These are phyloP conservation scores for Trichoderma sp. DNA, from an alignment of 2,329 filamentous ascomycete species.

Conservation along the genomic window DNA sequence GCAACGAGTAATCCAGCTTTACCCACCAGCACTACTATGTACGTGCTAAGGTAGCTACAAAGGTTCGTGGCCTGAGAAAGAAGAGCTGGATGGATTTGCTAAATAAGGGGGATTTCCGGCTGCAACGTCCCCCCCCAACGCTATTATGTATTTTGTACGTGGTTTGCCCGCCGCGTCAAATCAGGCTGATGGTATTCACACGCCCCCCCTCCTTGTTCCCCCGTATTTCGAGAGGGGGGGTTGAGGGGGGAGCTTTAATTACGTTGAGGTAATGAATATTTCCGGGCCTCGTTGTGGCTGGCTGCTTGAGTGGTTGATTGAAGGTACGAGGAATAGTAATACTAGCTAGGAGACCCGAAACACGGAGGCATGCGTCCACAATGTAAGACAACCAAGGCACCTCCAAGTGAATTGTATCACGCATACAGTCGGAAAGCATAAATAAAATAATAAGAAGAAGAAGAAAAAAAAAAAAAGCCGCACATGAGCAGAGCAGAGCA, in stretches of 20 bases:
- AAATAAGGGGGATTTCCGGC: neutral
- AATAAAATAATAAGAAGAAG: neutral
- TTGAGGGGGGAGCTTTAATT: neutral
- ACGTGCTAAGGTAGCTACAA: no score
- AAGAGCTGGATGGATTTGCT: neutral
- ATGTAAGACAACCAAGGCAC: neutral
- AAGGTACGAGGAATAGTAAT: neutral
- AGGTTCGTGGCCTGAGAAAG: neutral
- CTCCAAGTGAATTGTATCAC: neutral
- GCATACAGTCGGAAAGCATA: neutral
- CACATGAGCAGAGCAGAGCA: no score
- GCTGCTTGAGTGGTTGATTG: neutral
- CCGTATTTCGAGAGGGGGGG: neutral
- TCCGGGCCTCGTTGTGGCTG: neutral
- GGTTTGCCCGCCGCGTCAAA: neutral
- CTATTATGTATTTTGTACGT: neutral
- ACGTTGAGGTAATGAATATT: slow-evolving; percentile 8
- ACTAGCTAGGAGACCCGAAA: neutral
- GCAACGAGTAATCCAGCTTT: neutral
- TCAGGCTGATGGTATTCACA: neutral
- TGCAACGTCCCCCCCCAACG: neutral
- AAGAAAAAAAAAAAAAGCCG: neutral
- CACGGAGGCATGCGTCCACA: neutral
- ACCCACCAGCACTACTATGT: neutral
- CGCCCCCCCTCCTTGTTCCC: neutral